These are phyloP conservation scores for Artemisia argyi DNA, from an alignment of 129 eudicot species.

Conservation along the genomic window DNA sequence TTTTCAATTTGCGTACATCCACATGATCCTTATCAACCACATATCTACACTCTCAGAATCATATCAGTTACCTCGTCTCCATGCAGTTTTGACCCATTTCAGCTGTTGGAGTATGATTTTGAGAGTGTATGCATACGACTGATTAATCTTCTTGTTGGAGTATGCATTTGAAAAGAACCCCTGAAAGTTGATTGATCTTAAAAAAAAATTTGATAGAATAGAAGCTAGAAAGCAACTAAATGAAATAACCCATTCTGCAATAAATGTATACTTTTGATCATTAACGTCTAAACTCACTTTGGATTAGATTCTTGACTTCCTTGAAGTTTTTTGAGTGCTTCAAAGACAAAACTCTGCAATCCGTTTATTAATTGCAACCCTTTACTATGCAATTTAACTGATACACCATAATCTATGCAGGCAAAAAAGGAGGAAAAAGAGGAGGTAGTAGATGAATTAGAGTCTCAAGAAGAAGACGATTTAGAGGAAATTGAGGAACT, in stretches of 20 bases:
- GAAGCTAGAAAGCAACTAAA: neutral
- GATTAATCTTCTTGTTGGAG: neutral
- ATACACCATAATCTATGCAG: slow-evolving; percentile 14
- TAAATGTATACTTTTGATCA: neutral
- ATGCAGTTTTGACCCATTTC: neutral
- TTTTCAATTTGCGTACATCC: neutral
- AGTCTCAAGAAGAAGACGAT: slow-evolving; percentile 77
- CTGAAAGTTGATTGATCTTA: neutral
- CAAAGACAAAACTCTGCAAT: slow-evolving; percentile 4
- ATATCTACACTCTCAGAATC: neutral
- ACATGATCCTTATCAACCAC: neutral
- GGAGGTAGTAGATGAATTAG: slow-evolving; percentile 57
- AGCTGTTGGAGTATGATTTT: slow-evolving; percentile 1
- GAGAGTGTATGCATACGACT: neutral
- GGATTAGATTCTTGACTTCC: neutral
- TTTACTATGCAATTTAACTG: neutral
- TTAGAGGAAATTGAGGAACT: slow-evolving; percentile 86
- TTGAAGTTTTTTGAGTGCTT: slow-evolving; percentile 5
- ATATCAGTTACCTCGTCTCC: neutral
- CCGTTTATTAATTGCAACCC: slow-evolving; percentile 7
- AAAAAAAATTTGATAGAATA: neutral
- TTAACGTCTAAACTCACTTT: slow-evolving; percentile 6
- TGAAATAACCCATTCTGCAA: neutral
- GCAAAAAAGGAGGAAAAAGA: slow-evolving; percentile 28
- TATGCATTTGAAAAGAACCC: neutral